Percentiles rank a stretch among this genome's conserved stretches.
phyloP scores from a whole-genome alignment of 257 asterid genomes.

The Eucommia ulmoides region DNA sequence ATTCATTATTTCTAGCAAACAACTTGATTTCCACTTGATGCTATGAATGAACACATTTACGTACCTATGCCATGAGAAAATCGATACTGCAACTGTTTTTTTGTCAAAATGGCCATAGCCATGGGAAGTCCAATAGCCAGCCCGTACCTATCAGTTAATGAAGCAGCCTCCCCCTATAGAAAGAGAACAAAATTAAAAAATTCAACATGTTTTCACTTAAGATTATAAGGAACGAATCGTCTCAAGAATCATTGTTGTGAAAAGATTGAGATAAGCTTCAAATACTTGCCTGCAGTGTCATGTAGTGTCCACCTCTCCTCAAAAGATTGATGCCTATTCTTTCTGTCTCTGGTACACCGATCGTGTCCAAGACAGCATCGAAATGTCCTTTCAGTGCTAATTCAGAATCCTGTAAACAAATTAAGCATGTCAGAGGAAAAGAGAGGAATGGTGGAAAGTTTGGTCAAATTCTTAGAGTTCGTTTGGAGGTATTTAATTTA shows the following conservation, averaged over 20 bases:
- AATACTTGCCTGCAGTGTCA: slow-evolving; percentile 78
- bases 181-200: slow-evolving; percentile 13
- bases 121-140: slow-evolving; percentile 63
- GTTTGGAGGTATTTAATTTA: no score
- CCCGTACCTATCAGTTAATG: slow-evolving; percentile 70
- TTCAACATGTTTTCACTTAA: slow-evolving; percentile 4
- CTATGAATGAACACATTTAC: background rate
- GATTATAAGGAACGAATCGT: background rate
- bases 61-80: slow-evolving; percentile 82
- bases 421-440: slow-evolving; percentile 3
- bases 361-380: slow-evolving; percentile 91
- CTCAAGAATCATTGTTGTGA: background rate
- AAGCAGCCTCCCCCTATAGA: slow-evolving; percentile 85
- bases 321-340: slow-evolving; percentile 56
- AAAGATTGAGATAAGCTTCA: background rate
- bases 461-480: no score
- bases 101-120: slow-evolving; percentile 48
- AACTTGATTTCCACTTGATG: background rate
- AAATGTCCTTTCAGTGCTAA: slow-evolving; percentile 62
- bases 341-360: slow-evolving; percentile 84
- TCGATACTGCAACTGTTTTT: slow-evolving; percentile 74
- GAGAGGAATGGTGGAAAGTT: no score
- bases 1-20: background rate
- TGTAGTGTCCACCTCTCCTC: slow-evolving; percentile 92
- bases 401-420: slow-evolving; percentile 50